A percentile compares a stretch with the other conserved stretches of the same genome.
Evolutionary conservation across 306 rosid species (phyloP).

Genomic region (Delonix regia): DNA sequence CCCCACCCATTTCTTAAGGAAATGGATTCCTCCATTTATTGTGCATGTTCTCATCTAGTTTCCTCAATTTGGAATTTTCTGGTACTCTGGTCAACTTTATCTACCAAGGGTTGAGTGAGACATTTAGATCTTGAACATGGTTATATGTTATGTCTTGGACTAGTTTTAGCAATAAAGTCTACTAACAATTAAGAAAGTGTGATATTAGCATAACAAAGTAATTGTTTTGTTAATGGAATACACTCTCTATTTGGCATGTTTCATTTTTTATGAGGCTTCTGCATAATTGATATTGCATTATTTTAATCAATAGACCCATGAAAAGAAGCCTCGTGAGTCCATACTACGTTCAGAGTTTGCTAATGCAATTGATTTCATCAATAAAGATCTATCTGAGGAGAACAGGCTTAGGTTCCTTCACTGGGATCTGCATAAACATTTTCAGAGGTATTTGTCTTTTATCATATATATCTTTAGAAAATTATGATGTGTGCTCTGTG

Average conservation of each 20-base stretch:
- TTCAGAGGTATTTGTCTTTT: conserved; percentile 34
- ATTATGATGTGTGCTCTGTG: neutral
- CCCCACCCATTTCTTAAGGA: neutral
- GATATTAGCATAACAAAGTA: conserved; percentile 1
- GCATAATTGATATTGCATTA: conserved; percentile 28
- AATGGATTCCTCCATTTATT: conserved; percentile 12
- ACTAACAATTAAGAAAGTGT: neutral
- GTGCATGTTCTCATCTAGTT: neutral
- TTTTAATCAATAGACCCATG: conserved; percentile 49
- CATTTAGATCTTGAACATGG: conserved; percentile 18
- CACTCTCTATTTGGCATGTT: conserved; percentile 5
- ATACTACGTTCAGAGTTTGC: conserved; percentile 77
- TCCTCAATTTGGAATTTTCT: conserved; percentile 20
- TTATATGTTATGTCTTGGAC: conserved; percentile 17
- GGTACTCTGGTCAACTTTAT: conserved; percentile 1
- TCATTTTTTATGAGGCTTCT: neutral
- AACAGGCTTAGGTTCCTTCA: conserved; percentile 69
- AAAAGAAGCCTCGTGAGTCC: conserved; percentile 84
- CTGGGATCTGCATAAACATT: conserved; percentile 79
- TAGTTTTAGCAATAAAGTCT: conserved; percentile 21
- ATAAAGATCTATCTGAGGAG: conserved; percentile 56
- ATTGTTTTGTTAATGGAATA: conserved; percentile 4
- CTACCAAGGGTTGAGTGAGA: neutral
- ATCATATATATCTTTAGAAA: neutral
- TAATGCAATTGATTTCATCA: conserved; percentile 69